Conservation (phyloP, 495 filamentous ascomycete species). For the Monascus purpureus region DNA sequence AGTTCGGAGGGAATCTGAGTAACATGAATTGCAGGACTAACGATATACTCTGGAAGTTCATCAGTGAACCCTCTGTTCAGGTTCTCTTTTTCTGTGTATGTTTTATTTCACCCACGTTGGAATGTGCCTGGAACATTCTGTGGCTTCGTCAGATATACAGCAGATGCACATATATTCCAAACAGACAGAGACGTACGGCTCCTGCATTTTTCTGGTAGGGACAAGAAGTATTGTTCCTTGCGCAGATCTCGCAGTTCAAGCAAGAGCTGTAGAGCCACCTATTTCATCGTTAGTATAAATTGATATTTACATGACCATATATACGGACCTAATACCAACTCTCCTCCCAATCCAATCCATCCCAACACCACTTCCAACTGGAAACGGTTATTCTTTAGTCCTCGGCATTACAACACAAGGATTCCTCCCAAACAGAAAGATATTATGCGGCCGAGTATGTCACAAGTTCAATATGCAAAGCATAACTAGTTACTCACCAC, state of each 20-base stretch:
- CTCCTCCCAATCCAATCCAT: constrained; percentile 20
- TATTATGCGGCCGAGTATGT: not conserved
- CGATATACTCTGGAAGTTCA: constrained; percentile 19
- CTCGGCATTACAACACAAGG: not conserved
- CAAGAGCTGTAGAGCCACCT: constrained; percentile 35
- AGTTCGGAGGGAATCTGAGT: constrained; percentile 23
- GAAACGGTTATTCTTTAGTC: not conserved
- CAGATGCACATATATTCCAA: not conserved
- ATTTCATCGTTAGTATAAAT: not conserved
- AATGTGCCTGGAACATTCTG: constrained; percentile 34
- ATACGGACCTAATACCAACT: constrained; percentile 24
- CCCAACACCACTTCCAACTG: constrained; percentile 19
- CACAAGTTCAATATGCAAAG: not conserved
- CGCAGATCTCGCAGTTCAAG: constrained; percentile 30
- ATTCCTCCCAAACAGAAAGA: not conserved
- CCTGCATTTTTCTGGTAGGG: constrained; percentile 31
- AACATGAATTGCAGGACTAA: constrained; percentile 26
- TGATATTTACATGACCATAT: not conserved
- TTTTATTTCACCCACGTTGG: constrained; percentile 23
- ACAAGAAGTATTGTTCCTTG: constrained; percentile 29
- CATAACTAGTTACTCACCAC: constrained; percentile 10
- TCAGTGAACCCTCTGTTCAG: constrained; percentile 1
- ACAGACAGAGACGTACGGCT: constrained; percentile 15
- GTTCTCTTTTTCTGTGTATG: too few species aligned
- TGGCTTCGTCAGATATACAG: not conserved